phyloP scores from a whole-genome alignment of 192 early-diverging fungal species.

The Geranomyces michiganensis region DNA sequence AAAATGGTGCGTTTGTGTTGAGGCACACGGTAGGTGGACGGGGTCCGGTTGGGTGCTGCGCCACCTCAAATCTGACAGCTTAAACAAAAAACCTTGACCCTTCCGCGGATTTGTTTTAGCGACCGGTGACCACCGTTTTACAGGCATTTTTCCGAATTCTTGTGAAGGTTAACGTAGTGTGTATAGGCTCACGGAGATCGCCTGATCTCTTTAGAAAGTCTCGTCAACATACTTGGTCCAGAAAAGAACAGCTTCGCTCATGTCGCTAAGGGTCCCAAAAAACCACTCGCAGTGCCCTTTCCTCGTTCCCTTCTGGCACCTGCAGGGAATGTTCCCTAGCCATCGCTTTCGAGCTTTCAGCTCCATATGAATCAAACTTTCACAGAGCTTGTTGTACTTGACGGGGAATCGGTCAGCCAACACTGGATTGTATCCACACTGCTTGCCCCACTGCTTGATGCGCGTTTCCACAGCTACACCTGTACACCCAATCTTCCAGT shows the following conservation, averaged over 20 bases:
- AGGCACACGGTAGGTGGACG: too few species aligned
- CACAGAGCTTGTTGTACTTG: slow-evolving; percentile 16
- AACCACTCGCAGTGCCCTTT: slow-evolving; percentile 23
- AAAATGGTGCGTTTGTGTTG: too few species aligned
- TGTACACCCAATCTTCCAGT: slow-evolving; percentile 20
- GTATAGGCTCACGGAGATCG: neutral
- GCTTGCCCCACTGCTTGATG: slow-evolving; percentile 5
- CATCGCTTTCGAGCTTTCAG: slow-evolving; percentile 7
- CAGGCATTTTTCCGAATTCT: too few species aligned
- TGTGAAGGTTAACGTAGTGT: too few species aligned
- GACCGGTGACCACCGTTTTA: too few species aligned
- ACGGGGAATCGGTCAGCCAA: neutral
- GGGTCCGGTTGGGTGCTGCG: too few species aligned
- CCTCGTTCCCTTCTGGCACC: neutral
- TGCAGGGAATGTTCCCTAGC: slow-evolving; percentile 17
- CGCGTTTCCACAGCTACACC: slow-evolving; percentile 6
- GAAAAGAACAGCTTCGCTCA: slow-evolving; percentile 2
- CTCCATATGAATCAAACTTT: slow-evolving; percentile 19
- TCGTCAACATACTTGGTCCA: slow-evolving; percentile 12
- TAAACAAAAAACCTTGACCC: too few species aligned
- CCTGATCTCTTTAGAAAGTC: neutral
- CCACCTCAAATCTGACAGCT: too few species aligned
- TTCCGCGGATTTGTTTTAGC: too few species aligned
- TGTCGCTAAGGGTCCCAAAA: neutral
- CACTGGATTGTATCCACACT: slow-evolving; percentile 6